Evolutionary conservation across 2,329 filamentous ascomycete genomes (phyloP), one percentile per base, ranked within the genome.

Genomic region (Chaetomiaceae sp.): DNA sequence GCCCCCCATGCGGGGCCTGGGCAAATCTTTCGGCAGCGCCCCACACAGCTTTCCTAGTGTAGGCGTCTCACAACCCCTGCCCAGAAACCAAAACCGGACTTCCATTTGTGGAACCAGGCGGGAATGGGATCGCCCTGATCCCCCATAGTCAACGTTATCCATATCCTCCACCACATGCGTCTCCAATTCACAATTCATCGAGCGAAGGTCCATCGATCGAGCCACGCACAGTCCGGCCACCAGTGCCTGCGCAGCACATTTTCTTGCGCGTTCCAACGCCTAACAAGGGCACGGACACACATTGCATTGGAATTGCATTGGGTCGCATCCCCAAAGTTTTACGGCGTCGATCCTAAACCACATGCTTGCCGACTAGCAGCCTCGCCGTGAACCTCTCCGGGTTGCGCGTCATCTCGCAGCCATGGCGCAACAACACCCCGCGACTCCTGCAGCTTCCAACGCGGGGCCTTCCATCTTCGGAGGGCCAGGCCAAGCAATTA

Each of bases 401-500:
- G n/a, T n/a, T n/a, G n/a, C n/a, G n/a, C n/a, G n/a, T n/a, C n/a
- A n/a, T n/a, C 44, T 49, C 48, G 37, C 43, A 54, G 48, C 42
- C 55, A 63, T 64, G 61, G 60, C 59, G 9, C 48, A 44, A 37
- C 48, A 44, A 34, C 58, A 52, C 5, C 51, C 58, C 21, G 56
- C 57, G 20, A 62, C 60, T 4, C 58, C 59, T n/a, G 56, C 51
- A 25, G 51, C 50, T 32, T 21, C 51, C 66, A 61, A 47, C 21
- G 46, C 42, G 18, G 49, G 47, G 16, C 44, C 50, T 48, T 64
- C 62, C n/a, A 59, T 78, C 63, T 80, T 79, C 63, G 76, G 76
- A 52, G 70, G 70, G 54, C 67, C 70, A 42, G 62, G 66, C 33
- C 67, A 69, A 34, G 23, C 57, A 54, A 34, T 61, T 44, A 63